Base-by-base conservation (phyloP, 2,329 filamentous ascomycete genomes). In the Xylaria sp. region DNA sequence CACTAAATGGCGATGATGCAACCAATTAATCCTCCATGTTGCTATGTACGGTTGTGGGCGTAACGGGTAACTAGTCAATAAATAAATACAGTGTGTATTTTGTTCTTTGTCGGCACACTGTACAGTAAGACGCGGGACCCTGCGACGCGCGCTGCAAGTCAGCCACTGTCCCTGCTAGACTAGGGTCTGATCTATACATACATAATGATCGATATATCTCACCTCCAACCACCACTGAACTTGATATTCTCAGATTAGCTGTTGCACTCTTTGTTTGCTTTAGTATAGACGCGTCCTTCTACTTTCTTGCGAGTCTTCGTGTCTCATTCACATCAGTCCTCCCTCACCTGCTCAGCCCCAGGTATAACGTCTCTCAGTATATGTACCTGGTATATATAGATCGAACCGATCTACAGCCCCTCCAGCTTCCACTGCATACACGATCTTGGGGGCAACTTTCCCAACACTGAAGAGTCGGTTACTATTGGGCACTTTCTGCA, bases 71-170 rank as follows among this genome's bases (percentile, higher is more conserved):
- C 39, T 18, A 65, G 44, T 68, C 68, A 65, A 68, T 68, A 70
- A 70, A 70, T 71, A 71, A 65, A 64, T 64, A 71, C 69, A 32
- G 69, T 71, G 69, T 23, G 5, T 54, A 34, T 3, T 25, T 7
- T 37, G 8, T 0, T 2, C 12, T 1, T 7, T 5, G 23, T 6
- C 15, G 12, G 8, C 34, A 28, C 68, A 72, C 70, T 70, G 70
- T 72, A 51, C 64, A 60, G 55, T 54, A 68, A 48, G 64, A 68
- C 70, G 70, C 70, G 70, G 70, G 70, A 70, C 61, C 23, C 32
- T 25, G 55, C 54, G 63, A 70, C 70, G 67, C 70, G 67, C 70
- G 67, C 68, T 69, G 62, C 61, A 62, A 65, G 67, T 67, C 70
- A 69, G 70, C 63, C 66, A 61, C 57, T 52, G 34, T 44, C 41